A percentile compares a stretch with the other conserved stretches of the same genome.
Evolutionary conservation across 2,329 filamentous ascomycete species (phyloP).

Genomic region (Neofusicoccum umdonicola): DNA sequence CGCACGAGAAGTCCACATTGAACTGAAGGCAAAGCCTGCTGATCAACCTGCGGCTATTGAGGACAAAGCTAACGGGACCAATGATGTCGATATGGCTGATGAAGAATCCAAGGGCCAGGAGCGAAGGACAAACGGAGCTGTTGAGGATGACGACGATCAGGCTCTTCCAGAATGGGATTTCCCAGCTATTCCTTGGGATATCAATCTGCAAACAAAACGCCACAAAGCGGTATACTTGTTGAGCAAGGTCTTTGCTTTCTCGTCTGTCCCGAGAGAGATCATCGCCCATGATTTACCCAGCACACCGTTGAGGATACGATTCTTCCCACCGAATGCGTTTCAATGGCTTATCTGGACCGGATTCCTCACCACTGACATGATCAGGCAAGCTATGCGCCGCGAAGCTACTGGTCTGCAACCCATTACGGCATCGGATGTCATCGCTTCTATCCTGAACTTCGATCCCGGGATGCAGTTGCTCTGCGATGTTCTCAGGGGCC

Average conservation of each 20-base stretch:
- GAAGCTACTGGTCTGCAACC: slow-evolving; percentile 39
- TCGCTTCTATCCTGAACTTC: slow-evolving; percentile 61
- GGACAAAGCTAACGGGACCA: background rate
- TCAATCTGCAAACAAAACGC: slow-evolving; percentile 59
- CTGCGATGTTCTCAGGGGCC: slow-evolving; percentile 60
- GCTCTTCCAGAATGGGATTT: slow-evolving; percentile 49
- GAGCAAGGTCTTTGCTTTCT: slow-evolving; percentile 46
- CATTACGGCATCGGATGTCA: slow-evolving; percentile 60
- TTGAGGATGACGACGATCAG: slow-evolving; percentile 1
- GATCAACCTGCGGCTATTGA: background rate
- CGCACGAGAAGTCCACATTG: slow-evolving; percentile 36
- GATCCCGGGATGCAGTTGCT: slow-evolving; percentile 68
- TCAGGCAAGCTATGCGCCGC: slow-evolving; percentile 41
- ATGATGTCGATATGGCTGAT: background rate
- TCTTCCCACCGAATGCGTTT: slow-evolving; percentile 53
- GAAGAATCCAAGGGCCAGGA: background rate
- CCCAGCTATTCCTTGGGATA: slow-evolving; percentile 28
- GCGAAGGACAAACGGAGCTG: slow-evolving; percentile 5
- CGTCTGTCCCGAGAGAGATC: slow-evolving; percentile 20
- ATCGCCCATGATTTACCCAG: slow-evolving; percentile 26
- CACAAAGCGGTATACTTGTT: slow-evolving; percentile 61
- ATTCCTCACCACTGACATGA: slow-evolving; percentile 43
- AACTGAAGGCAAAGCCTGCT: slow-evolving; percentile 21
- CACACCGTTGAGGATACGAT: slow-evolving; percentile 22
- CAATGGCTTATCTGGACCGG: slow-evolving; percentile 61